Conservation (phyloP, 78 protist species). For the Speleostelium caveatum region DNA sequence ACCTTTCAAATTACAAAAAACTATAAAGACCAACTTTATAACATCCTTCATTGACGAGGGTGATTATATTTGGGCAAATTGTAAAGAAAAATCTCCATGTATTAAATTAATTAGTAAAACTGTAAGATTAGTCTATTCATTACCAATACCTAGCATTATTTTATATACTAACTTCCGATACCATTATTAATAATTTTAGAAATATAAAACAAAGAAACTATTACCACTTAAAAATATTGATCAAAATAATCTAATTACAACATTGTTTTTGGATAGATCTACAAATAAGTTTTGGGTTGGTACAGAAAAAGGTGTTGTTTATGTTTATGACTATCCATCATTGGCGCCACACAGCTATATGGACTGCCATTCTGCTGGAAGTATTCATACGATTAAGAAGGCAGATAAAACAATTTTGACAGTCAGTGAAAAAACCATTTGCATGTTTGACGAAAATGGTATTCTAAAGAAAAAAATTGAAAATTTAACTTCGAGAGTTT, state of each 20-base stretch:
- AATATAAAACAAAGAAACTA: conserved; percentile 42
- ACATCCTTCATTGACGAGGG: conserved; percentile 38
- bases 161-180: neutral
- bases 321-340: conserved; percentile 39
- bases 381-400: conserved; percentile 44
- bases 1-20: conserved; percentile 21
- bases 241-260: conserved; percentile 1
- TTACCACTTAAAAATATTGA: conserved; percentile 23
- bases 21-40: conserved; percentile 38
- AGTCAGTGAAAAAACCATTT: conserved; percentile 38
- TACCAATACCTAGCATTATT: neutral
- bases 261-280: neutral
- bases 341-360: conserved; percentile 1
- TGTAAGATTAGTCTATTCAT: no score
- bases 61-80: conserved; percentile 20
- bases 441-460: conserved; percentile 26
- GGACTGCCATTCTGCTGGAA: conserved; percentile 4
- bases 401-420: conserved; percentile 25
- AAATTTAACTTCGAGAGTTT: conserved; percentile 1
- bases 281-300: conserved; percentile 42
- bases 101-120: conserved; percentile 36
- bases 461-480: conserved; percentile 31
- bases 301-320: conserved; percentile 58
- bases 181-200: neutral
- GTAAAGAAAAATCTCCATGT: conserved; percentile 45